Evolutionary conservation across 352 stramenopile genomes (phyloP).

Genomic region (Pythium grandisporangium): DNA sequence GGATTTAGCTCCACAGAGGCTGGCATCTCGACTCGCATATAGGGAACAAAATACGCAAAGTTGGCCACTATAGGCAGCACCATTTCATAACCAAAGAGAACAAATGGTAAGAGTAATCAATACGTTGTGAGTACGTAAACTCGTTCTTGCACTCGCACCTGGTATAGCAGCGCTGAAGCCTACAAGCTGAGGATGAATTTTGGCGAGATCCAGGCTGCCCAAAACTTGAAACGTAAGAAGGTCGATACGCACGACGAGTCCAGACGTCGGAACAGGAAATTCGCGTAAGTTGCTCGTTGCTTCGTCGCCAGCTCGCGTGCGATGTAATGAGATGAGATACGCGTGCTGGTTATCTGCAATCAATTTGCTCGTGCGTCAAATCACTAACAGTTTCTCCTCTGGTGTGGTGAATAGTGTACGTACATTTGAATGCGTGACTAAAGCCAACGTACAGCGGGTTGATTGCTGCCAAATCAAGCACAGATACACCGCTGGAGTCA

Average conservation of each 20-base stretch:
- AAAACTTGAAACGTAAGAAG: conserved; percentile 31
- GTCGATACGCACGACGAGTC: conserved; percentile 46
- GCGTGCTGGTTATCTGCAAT: conserved; percentile 47
- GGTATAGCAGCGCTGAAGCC: conserved; percentile 60
- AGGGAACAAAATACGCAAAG: conserved; percentile 70
- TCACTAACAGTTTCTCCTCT: no score
- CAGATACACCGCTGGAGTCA: conserved; percentile 16
- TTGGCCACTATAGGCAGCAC: conserved; percentile 27
- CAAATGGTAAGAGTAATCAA: no score
- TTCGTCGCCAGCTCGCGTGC: conserved; percentile 33
- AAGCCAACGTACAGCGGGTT: conserved; percentile 59
- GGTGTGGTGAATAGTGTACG: no score
- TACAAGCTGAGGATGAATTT: conserved; percentile 27
- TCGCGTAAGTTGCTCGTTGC: conserved; percentile 54
- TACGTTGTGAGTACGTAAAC: no score
- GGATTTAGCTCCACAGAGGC: conserved; percentile 26
- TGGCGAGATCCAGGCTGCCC: conserved; percentile 42
- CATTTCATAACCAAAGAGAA: no score
- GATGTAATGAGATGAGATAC: conserved; percentile 47
- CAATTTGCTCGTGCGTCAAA: no score
- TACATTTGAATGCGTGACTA: conserved; percentile 50
- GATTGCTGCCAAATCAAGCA: conserved; percentile 42
- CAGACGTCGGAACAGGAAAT: conserved; percentile 58
- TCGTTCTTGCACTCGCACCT: no score
- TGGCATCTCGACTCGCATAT: conserved; percentile 35